Evolutionary conservation across 78 protist species (phyloP), one percentile per base, ranked within the genome.

Genomic region (Dictyostelium discoideum): DNA sequence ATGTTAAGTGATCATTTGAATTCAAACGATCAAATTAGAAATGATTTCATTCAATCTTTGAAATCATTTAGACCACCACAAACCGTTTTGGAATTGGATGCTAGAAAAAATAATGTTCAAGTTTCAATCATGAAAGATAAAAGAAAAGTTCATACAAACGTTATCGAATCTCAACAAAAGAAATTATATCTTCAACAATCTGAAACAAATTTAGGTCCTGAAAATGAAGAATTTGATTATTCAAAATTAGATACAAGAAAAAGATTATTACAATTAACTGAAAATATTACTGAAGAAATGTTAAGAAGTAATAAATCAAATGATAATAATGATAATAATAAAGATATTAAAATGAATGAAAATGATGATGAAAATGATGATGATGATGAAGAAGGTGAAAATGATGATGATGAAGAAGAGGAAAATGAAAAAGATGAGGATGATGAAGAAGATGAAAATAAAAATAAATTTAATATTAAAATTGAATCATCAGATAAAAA

Each of bases 31-130:
- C 24, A 32, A 18, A 86, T 63, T 44, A 50, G 83, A 37, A 79
- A 83, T 42, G 80, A 32, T 5, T 73, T 92, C 11, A 80, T 97
- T 32, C 73, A 81, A 32, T n/a, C 77, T 8, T 57, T 95, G 4
- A 79, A 42, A 44, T 32, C 85, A 69, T 97, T 85, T 74, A 44
- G 86, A 40, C 97, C 96, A 20, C 39, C 86, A n/a, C 96, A 93
- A 73, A 95, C 98, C 18, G 88, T 97, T 0, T 96, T 97, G 5
- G 98, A 97, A 65, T 7, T 89, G 10, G 86, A 78, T 74, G 54
- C 46, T 18, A 48, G 54, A 76, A 80, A 32, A 9, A 29, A 54
- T 14, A 24, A 76, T 14, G 50, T 76, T 26, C 60, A 69, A 46
- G 84, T 57, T 20, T 32, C 81, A 10, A 48, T 80, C 39, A 93